These are phyloP conservation scores for Friedmanniomyces simplex DNA, from an alignment of 495 filamentous ascomycete genomes.

Conservation along the genomic window DNA sequence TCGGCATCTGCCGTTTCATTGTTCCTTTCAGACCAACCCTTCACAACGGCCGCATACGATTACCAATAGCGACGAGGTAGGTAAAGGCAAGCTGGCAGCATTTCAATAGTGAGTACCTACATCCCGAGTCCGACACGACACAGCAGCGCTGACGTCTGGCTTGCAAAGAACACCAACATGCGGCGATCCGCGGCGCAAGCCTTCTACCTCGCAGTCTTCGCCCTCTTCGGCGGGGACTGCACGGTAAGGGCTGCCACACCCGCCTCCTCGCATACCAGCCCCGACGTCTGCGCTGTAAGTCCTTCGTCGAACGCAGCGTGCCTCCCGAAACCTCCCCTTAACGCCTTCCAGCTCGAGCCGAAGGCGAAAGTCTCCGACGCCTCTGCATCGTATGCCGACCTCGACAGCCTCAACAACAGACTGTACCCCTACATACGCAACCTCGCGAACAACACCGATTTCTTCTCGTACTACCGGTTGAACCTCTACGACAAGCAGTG, in stretches of 20 bases:
- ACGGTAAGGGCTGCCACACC: slow-evolving; percentile 17
- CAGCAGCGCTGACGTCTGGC: slow-evolving; percentile 8
- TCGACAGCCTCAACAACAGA: slow-evolving; percentile 70
- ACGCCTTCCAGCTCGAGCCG: slow-evolving; percentile 46
- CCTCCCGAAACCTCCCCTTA: slow-evolving; percentile 18
- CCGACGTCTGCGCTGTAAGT: slow-evolving; percentile 60
- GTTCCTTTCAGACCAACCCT: neutral
- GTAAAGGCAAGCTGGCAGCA: neutral
- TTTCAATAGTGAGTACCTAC: neutral
- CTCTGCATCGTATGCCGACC: slow-evolving; percentile 81
- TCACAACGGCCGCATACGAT: neutral
- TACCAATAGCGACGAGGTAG: neutral
- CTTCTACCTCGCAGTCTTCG: slow-evolving; percentile 27
- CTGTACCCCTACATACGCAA: slow-evolving; percentile 72
- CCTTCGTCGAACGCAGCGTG: slow-evolving; percentile 6
- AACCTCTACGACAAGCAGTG: slow-evolving; percentile 95
- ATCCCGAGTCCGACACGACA: neutral
- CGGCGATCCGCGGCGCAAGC: slow-evolving; percentile 11
- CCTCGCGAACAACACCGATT: slow-evolving; percentile 80
- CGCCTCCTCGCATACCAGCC: slow-evolving; percentile 31
- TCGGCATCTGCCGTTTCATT: neutral
- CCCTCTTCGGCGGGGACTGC: slow-evolving; percentile 18
- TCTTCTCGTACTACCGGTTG: slow-evolving; percentile 92
- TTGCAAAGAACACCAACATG: slow-evolving; percentile 11
- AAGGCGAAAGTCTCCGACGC: slow-evolving; percentile 67